A percentile compares a stretch with the other conserved stretches of the same genome.
Conservation (phyloP, 345 rosid genomes). For the Eucalyptus cloeziana region DNA sequence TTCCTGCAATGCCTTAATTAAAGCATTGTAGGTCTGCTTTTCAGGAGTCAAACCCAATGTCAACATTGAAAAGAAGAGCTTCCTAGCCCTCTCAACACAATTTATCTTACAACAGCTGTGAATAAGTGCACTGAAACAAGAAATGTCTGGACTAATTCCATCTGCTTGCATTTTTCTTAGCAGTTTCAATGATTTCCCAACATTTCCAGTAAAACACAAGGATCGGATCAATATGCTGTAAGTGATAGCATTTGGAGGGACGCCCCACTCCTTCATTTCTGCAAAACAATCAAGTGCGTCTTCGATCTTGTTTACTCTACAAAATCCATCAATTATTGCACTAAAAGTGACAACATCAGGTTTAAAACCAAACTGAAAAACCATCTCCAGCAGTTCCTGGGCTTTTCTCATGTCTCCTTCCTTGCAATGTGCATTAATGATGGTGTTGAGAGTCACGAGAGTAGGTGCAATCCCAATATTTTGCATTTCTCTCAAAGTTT, state of each 20-base stretch:
- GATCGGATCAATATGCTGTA: conserved; percentile 60
- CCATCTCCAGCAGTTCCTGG: conserved; percentile 27
- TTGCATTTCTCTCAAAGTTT: conserved; percentile 36
- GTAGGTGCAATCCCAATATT: conserved; percentile 43
- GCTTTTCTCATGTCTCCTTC: conserved; percentile 33
- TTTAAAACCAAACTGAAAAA: conserved; percentile 40
- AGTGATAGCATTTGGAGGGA: conserved; percentile 56
- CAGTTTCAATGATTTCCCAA: conserved; percentile 35
- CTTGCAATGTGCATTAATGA: conserved; percentile 47
- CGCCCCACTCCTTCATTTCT: conserved; percentile 84
- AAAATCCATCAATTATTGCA: conserved; percentile 68
- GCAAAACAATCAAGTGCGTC: conserved; percentile 78
- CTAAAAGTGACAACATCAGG: conserved; percentile 80
- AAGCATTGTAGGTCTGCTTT: conserved; percentile 35
- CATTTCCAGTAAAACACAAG: conserved; percentile 42
- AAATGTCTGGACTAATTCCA: conserved; percentile 49
- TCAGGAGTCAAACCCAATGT: conserved; percentile 54
- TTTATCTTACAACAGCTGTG: conserved; percentile 49
- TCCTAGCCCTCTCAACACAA: conserved; percentile 45
- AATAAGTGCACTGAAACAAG: conserved; percentile 54
- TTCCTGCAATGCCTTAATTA: conserved; percentile 43
- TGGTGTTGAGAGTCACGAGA: conserved; percentile 77
- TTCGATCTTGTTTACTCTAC: conserved; percentile 38
- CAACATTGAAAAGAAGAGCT: conserved; percentile 37
- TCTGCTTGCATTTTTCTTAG: conserved; percentile 46